Conservation (phyloP, 768 basidiomycete species). For the Calocybe gangraenosa region DNA sequence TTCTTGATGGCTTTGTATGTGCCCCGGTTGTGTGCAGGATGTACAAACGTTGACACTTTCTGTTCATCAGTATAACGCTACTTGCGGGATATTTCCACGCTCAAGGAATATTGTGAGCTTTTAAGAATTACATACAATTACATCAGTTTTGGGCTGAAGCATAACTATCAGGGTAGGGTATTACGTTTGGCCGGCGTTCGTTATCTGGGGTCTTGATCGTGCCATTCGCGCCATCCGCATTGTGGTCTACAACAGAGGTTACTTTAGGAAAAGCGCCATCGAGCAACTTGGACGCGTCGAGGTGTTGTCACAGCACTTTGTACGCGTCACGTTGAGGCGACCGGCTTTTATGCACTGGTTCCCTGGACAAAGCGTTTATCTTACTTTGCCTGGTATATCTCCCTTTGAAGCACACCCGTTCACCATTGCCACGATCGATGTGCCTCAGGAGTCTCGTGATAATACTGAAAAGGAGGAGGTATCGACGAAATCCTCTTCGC, state of each 20-base stretch:
- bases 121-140: not conserved
- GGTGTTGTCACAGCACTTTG: slow-evolving; percentile 38
- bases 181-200: slow-evolving; percentile 44
- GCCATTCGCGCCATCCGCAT: slow-evolving; percentile 43
- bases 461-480: not conserved
- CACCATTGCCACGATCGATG: slow-evolving; percentile 48
- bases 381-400: slow-evolving; percentile 43
- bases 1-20: slow-evolving; percentile 31
- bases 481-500: not conserved
- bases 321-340: slow-evolving; percentile 42
- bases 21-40: not conserved
- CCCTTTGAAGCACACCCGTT: slow-evolving; percentile 60
- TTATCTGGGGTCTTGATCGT: slow-evolving; percentile 56
- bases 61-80: not conserved
- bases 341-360: slow-evolving; percentile 38
- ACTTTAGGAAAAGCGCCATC: slow-evolving; percentile 25
- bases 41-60: not conserved
- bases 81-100: slow-evolving; percentile 8
- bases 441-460: not conserved
- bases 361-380: slow-evolving; percentile 52
- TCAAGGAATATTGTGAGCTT: slow-evolving; percentile 23
- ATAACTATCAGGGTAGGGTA: slow-evolving; percentile 23
- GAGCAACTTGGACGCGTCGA: slow-evolving; percentile 35
- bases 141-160: not conserved
- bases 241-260: slow-evolving; percentile 37